These are phyloP conservation scores for Arthroderma uncinatum DNA, from an alignment of 2,329 filamentous ascomycete genomes.

Conservation along the genomic window DNA sequence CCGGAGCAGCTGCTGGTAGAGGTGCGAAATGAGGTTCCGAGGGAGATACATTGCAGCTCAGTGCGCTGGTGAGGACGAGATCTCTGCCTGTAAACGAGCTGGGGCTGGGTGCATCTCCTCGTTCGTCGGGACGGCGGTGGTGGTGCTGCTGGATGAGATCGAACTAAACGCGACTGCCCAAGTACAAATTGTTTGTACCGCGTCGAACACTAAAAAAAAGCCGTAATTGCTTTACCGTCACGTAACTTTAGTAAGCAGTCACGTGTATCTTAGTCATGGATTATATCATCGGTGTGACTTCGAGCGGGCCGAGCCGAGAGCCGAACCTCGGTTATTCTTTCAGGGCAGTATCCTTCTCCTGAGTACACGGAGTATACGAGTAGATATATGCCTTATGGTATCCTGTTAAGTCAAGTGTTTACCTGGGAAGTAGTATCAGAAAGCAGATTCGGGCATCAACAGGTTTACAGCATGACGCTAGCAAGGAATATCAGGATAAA, in stretches of 20 bases:
- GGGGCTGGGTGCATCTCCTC: neutral
- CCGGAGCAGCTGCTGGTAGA: conserved; percentile 80
- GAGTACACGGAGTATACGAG: too few species aligned
- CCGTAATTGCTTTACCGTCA: neutral
- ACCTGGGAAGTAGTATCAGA: too few species aligned
- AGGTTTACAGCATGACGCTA: too few species aligned
- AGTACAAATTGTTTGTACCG: neutral
- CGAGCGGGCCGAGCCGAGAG: neutral
- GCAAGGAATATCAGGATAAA: too few species aligned
- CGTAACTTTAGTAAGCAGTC: neutral
- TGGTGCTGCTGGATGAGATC: neutral
- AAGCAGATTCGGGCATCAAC: too few species aligned
- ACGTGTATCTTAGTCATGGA: too few species aligned
- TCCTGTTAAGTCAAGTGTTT: too few species aligned
- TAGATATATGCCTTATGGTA: too few species aligned
- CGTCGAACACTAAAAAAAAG: neutral
- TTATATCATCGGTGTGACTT: too few species aligned
- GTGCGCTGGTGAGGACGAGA: neutral
- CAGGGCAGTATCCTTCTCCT: too few species aligned
- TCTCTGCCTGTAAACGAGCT: neutral
- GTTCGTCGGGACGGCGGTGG: neutral
- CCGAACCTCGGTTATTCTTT: neutral
- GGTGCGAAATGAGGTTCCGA: conserved; percentile 72
- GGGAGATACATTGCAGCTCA: conserved; percentile 73
- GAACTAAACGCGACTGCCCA: conserved; percentile 2